Evolutionary conservation across 2,329 filamentous ascomycete genomes (phyloP).

Genomic region (Aspergillus terreus): DNA sequence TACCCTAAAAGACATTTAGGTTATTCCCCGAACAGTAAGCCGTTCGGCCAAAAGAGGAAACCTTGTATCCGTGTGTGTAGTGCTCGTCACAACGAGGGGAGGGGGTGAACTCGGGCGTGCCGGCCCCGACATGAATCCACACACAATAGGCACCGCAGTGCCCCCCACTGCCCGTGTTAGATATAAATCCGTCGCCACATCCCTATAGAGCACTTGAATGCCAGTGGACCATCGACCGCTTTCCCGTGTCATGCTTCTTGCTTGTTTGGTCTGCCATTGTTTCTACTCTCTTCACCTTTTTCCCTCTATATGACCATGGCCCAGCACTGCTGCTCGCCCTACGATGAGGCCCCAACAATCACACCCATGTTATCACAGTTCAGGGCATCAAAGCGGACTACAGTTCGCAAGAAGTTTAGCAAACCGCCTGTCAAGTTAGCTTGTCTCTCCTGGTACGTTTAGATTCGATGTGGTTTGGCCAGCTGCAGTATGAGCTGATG

Average conservation of each 20-base stretch:
- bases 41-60: background rate
- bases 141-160: background rate
- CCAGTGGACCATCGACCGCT: background rate
- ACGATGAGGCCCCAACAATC: slow-evolving; percentile 15
- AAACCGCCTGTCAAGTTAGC: slow-evolving; percentile 45
- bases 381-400: slow-evolving; percentile 24
- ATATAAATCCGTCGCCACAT: background rate
- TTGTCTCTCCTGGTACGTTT: slow-evolving; percentile 38
- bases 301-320: background rate
- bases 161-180: background rate
- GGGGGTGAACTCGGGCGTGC: background rate
- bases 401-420: slow-evolving; percentile 41
- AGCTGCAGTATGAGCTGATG: no score
- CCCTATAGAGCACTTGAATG: background rate
- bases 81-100: background rate
- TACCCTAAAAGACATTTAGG: background rate
- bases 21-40: background rate
- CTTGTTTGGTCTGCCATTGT: background rate
- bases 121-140: background rate
- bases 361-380: slow-evolving; percentile 15
- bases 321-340: background rate
- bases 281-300: background rate
- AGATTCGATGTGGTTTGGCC: no score
- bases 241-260: background rate
- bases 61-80: background rate